Evolutionary conservation across 108 stramenopile genomes (phyloP).

Genomic region (Conticribra guillardii): DNA sequence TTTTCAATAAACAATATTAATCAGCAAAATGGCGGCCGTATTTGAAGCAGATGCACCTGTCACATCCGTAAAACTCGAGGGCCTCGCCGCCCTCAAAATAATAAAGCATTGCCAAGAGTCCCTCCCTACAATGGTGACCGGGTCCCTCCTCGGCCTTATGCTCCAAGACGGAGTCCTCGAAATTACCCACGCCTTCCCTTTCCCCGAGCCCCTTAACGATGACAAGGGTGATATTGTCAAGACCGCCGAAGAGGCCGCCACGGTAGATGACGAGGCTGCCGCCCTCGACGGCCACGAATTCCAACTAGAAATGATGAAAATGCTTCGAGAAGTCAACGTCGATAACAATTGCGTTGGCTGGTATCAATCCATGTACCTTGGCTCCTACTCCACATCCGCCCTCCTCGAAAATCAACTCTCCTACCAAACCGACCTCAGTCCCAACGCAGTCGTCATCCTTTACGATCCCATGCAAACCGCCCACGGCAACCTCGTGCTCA

Average conservation of each 20-base stretch:
- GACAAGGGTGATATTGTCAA: constrained; percentile 53
- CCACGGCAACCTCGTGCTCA: constrained; percentile 88
- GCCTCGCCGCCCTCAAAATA: constrained; percentile 94
- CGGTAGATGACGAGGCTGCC: constrained; percentile 61
- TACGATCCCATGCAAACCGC: constrained; percentile 97
- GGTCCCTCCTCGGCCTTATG: constrained; percentile 95
- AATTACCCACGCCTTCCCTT: constrained; percentile 94
- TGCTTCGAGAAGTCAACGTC: constrained; percentile 97
- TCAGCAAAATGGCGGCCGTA: constrained; percentile 65
- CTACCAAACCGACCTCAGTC: constrained; percentile 94
- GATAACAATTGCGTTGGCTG: constrained; percentile 99
- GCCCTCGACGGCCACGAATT: constrained; percentile 84
- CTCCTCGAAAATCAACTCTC: constrained; percentile 93
- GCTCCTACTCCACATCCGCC: constrained; percentile 86
- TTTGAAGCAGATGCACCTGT: constrained; percentile 74
- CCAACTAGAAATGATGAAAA: constrained; percentile 98
- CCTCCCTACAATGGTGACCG: constrained; percentile 92
- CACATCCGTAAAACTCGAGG: constrained; percentile 79
- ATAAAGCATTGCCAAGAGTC: constrained; percentile 98
- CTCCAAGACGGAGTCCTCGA: constrained; percentile 77
- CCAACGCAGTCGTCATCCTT: constrained; percentile 94
- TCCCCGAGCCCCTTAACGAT: constrained; percentile 65
- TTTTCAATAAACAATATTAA: not conserved
- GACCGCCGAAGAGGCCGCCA: constrained; percentile 59
- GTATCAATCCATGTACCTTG: constrained; percentile 98